phyloP scores from a whole-genome alignment of 2,329 filamentous ascomycete genomes.

The Paracoccidioides brasiliensis region DNA sequence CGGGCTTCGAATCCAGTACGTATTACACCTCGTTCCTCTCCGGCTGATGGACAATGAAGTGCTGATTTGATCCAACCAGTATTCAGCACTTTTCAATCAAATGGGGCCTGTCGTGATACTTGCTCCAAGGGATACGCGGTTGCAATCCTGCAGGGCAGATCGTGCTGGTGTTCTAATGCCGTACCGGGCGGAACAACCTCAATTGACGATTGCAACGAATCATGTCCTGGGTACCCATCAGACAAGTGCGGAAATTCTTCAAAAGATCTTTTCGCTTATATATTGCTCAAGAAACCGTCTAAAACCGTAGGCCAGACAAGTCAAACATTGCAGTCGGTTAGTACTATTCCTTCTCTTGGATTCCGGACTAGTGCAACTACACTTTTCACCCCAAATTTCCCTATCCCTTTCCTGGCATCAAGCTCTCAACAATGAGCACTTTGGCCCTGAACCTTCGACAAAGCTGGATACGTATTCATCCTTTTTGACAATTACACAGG shows the following conservation, averaged over 20 bases:
- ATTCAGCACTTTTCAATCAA: slow-evolving; percentile 31
- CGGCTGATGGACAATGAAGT: not conserved
- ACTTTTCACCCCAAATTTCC: not conserved
- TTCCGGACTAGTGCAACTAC: slow-evolving; percentile 1
- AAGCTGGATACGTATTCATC: not conserved
- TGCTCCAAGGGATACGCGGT: slow-evolving; percentile 33
- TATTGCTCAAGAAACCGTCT: slow-evolving; percentile 23
- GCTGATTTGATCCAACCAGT: slow-evolving; percentile 19
- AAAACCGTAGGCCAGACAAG: slow-evolving; percentile 13
- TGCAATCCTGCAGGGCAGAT: slow-evolving; percentile 32
- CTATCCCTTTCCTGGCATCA: not conserved
- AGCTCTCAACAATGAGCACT: not conserved
- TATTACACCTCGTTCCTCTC: slow-evolving; percentile 1
- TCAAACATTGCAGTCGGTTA: slow-evolving; percentile 10
- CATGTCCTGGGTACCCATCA: slow-evolving; percentile 35
- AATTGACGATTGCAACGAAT: slow-evolving; percentile 24
- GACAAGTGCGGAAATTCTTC: slow-evolving; percentile 33
- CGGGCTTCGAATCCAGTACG: slow-evolving; percentile 26
- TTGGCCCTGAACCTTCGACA: not conserved
- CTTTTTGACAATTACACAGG: slow-evolving; percentile 10
- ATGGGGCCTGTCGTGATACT: slow-evolving; percentile 29
- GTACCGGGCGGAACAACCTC: slow-evolving; percentile 26
- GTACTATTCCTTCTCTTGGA: slow-evolving; percentile 6
- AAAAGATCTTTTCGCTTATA: slow-evolving; percentile 32
- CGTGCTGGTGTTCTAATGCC: slow-evolving; percentile 39